These are phyloP conservation scores for Tilletia caries DNA, from an alignment of 1,284 basidiomycete species.

Conservation along the genomic window DNA sequence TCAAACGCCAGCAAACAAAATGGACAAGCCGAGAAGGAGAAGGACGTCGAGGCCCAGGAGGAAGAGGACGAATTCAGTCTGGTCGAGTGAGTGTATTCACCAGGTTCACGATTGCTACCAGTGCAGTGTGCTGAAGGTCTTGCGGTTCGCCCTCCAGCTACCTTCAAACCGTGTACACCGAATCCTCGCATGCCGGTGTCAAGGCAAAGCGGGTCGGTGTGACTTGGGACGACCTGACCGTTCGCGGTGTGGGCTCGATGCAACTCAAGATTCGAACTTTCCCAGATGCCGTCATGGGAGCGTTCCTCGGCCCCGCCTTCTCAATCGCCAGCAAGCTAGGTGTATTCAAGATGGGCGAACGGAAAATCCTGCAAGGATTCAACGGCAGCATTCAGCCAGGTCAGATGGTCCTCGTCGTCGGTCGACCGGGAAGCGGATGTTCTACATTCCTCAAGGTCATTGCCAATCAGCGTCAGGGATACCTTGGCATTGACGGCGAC, in stretches of 20 bases:
- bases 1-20: not conserved
- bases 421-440: conserved; percentile 76
- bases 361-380: conserved; percentile 31
- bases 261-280: conserved; percentile 36
- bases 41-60: conserved; percentile 3
- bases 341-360: not conserved
- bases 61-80: conserved; percentile 9
- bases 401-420: conserved; percentile 62
- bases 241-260: conserved; percentile 28
- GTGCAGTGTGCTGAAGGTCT: too few species aligned
- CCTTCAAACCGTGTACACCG: conserved; percentile 1
- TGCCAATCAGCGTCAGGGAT: conserved; percentile 67
- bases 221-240: conserved; percentile 29
- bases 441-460: conserved; percentile 70
- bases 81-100: not conserved
- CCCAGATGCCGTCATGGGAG: conserved; percentile 51
- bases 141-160: not conserved
- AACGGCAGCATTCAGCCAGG: conserved; percentile 37
- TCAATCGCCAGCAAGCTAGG: conserved; percentile 33
- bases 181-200: conserved; percentile 22
- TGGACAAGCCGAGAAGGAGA: not conserved
- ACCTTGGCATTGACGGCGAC: conserved; percentile 63
- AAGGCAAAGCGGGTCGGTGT: conserved; percentile 34
- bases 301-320: conserved; percentile 48
- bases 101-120: too few species aligned